Evolutionary conservation across 2,329 filamentous ascomycete species (phyloP).

Genomic region (Dactylellina haptotyla): DNA sequence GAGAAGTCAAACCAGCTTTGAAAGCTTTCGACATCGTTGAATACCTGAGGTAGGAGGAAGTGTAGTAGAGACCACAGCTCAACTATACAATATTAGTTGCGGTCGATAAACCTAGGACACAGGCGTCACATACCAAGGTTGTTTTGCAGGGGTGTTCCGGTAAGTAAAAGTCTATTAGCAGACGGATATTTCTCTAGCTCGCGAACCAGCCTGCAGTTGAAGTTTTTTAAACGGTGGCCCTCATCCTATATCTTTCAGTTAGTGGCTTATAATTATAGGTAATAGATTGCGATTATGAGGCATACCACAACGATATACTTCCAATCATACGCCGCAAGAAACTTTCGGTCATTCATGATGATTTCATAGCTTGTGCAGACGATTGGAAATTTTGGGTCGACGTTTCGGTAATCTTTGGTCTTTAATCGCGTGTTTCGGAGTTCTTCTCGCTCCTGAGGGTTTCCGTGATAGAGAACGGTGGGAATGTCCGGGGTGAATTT

Average conservation of each 20-base stretch:
- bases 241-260: conserved; percentile 72
- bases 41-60: conserved; percentile 90
- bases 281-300: too few species aligned
- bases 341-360: conserved; percentile 86
- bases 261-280: conserved; percentile 39
- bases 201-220: conserved; percentile 89
- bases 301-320: conserved; percentile 93
- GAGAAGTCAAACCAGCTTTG: conserved; percentile 95
- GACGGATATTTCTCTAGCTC: conserved; percentile 89
- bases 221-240: conserved; percentile 96
- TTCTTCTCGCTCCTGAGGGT: conserved; percentile 77
- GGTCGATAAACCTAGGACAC: too few species aligned
- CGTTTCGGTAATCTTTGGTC: conserved; percentile 75
- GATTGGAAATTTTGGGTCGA: conserved; percentile 79
- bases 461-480: conserved; percentile 89
- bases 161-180: conserved; percentile 89
- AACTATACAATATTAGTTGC: conserved; percentile 60
- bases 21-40: conserved; percentile 91
- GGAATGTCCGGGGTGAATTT: conserved; percentile 76
- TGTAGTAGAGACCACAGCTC: conserved; percentile 95
- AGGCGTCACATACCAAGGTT: conserved; percentile 75
- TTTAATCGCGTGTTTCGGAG: conserved; percentile 68
- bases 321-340: conserved; percentile 86
- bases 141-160: conserved; percentile 93
- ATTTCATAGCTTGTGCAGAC: conserved; percentile 97